Conservation (phyloP, 305 asterid species). For the Fraxinus floribunda region DNA sequence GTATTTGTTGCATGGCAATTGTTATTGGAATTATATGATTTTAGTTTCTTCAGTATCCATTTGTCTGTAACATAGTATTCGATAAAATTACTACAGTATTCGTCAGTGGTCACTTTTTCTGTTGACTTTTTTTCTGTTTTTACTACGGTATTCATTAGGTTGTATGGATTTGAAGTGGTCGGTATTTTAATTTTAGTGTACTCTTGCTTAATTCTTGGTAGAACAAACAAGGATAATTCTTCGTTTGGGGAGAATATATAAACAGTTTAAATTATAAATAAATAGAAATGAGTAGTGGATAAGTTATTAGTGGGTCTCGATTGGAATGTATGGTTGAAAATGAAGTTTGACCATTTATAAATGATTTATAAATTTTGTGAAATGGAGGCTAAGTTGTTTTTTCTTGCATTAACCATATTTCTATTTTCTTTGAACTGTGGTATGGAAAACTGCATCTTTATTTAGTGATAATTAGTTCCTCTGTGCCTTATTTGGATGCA, state of each 20-base stretch:
- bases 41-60: not conserved
- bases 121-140: not conserved
- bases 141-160: not conserved
- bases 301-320: not conserved
- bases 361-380: not conserved
- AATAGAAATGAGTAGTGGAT: not conserved
- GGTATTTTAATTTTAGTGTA: not conserved
- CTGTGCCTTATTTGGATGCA: not conserved
- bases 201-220: not conserved
- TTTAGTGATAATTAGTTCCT: not conserved
- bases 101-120: not conserved
- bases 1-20: not conserved
- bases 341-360: not conserved
- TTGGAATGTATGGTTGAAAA: not conserved
- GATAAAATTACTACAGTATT: not conserved
- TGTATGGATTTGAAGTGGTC: not conserved
- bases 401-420: not conserved
- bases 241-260: not conserved
- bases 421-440: not conserved
- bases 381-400: not conserved
- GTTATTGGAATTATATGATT: not conserved
- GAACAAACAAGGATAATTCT: not conserved
- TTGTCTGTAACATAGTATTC: not conserved
- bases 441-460: not conserved
- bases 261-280: not conserved